A percentile compares a stretch with the other conserved stretches of the same genome.
phyloP scores from a whole-genome alignment of 441 rosid genomes.

The Populus trichocarpa region DNA sequence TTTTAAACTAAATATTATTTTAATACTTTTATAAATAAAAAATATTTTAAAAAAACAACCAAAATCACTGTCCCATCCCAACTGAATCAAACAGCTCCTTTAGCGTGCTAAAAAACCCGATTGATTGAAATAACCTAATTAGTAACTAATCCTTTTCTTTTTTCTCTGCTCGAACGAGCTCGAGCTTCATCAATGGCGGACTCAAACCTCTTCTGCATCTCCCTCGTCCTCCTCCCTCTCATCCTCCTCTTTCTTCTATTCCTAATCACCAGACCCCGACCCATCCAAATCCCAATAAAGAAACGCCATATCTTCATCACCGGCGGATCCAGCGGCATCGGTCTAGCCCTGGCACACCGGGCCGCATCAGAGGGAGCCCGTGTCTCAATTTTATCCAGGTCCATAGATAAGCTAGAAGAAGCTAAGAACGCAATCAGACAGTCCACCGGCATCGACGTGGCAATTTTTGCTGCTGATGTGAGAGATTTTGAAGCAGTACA shows the following conservation, averaged over 20 bases:
- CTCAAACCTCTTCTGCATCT: conserved; percentile 26
- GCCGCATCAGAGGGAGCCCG: conserved; percentile 71
- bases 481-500: conserved; percentile 66
- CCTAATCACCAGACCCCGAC: conserved; percentile 60
- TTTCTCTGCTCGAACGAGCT: not conserved
- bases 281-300: conserved; percentile 60
- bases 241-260: conserved; percentile 42
- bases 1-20: too few relatives aligned
- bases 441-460: conserved; percentile 67
- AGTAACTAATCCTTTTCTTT: too few relatives aligned
- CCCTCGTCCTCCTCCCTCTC: conserved; percentile 37
- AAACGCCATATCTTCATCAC: conserved; percentile 88
- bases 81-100: too few relatives aligned
- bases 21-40: too few relatives aligned
- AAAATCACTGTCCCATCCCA: too few relatives aligned
- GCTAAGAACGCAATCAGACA: conserved; percentile 56
- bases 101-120: not conserved
- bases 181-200: conserved; percentile 21
- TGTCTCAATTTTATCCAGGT: conserved; percentile 76
- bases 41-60: too few relatives aligned
- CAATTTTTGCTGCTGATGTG: conserved; percentile 68
- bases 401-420: conserved; percentile 56
- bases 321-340: conserved; percentile 94
- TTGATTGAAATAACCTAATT: too few relatives aligned
- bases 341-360: conserved; percentile 62